Conservation (phyloP, 768 basidiomycete species). For the Fistulinella prunicolor region DNA sequence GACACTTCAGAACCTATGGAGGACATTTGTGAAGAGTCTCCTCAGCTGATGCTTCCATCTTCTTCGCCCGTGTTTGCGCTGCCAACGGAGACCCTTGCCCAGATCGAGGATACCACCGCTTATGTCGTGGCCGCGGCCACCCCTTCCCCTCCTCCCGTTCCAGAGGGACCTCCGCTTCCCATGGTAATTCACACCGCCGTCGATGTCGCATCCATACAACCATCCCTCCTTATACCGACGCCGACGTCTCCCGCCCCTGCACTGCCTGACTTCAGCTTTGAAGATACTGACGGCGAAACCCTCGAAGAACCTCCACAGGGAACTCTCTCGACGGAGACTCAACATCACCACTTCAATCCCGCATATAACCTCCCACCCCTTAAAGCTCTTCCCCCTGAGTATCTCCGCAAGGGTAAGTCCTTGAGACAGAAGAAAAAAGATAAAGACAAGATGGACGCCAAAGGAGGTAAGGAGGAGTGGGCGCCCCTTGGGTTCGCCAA, state of each 20-base stretch:
- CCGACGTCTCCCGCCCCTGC: constrained; percentile 34
- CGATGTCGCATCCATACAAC: constrained; percentile 26
- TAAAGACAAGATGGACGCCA: constrained; percentile 46
- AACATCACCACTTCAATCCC: constrained; percentile 41
- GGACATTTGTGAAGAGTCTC: constrained; percentile 22
- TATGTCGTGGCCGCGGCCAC: background rate
- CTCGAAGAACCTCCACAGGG: constrained; percentile 17
- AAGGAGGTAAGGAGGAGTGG: constrained; percentile 62
- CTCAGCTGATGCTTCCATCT: constrained; percentile 20
- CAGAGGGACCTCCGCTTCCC: constrained; percentile 4
- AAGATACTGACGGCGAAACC: constrained; percentile 27
- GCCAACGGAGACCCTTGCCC: background rate
- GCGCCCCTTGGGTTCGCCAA: constrained; percentile 59
- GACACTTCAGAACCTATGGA: constrained; percentile 19
- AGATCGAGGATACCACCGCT: background rate
- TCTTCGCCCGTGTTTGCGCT: constrained; percentile 18
- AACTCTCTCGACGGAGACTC: constrained; percentile 14
- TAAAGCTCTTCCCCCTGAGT: constrained; percentile 53
- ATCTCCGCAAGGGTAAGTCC: constrained; percentile 46
- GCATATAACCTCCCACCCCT: constrained; percentile 55
- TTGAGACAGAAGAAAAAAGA: constrained; percentile 53
- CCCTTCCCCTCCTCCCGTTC: constrained; percentile 2
- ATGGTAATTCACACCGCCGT: constrained; percentile 27
- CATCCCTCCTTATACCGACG: constrained; percentile 35
- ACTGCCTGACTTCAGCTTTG: constrained; percentile 33